Percentiles rank a stretch among this genome's conserved stretches.
Evolutionary conservation across 139 green algal species (phyloP).

Genomic region (Desmodesmus armatus): DNA sequence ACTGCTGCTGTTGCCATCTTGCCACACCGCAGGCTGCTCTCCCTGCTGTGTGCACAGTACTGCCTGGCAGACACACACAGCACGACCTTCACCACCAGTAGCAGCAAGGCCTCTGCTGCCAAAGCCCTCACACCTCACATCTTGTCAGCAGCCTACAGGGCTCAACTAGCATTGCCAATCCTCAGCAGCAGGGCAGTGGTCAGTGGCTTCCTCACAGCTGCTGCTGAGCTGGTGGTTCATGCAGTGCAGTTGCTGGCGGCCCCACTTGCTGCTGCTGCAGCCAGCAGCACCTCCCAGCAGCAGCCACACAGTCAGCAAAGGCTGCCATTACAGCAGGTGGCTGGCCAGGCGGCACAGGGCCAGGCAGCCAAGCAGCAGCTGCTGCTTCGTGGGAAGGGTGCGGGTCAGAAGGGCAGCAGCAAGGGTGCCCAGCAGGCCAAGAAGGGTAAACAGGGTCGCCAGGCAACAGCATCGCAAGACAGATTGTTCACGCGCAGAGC

Average conservation of each 20-base stretch:
- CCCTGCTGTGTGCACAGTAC: background rate
- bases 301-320: background rate
- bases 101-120: conserved; percentile 21
- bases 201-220: background rate
- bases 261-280: background rate
- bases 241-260: background rate
- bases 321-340: too few relatives aligned
- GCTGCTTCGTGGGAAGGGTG: background rate
- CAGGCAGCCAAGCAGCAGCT: background rate
- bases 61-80: background rate
- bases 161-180: background rate
- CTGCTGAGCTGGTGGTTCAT: background rate
- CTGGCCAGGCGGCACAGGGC: background rate
- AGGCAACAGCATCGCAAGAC: conserved; percentile 12
- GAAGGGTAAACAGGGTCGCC: background rate
- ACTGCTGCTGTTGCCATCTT: background rate
- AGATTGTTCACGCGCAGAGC: background rate
- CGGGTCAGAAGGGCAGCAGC: background rate
- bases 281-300: background rate
- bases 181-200: conserved; percentile 6
- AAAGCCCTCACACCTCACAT: too few relatives aligned
- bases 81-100: background rate
- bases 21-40: background rate
- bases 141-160: background rate
- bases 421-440: background rate